These are phyloP conservation scores for Triticum monococcum DNA, from an alignment of 176 grass and related monocot species.

Conservation along the genomic window DNA sequence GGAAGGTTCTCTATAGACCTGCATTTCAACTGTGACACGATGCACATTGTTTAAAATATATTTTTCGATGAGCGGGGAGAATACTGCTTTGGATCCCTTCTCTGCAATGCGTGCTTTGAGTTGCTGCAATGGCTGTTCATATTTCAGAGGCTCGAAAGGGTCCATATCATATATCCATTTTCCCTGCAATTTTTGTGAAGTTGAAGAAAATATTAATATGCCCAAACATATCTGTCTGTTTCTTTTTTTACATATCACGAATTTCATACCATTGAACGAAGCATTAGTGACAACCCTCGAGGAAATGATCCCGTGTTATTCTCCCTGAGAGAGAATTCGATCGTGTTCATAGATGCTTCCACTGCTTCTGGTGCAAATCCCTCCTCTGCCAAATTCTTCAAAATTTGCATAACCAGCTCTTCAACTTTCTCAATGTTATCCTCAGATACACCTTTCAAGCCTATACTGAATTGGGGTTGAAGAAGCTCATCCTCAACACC, in stretches of 20 bases:
- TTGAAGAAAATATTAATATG: conserved; percentile 32
- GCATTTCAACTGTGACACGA: conserved; percentile 91
- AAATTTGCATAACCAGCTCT: conserved; percentile 76
- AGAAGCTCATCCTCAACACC: conserved; percentile 97
- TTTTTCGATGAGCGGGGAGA: conserved; percentile 80
- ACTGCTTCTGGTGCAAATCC: conserved; percentile 94
- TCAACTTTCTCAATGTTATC: conserved; percentile 80
- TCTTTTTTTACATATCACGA: conserved; percentile 2
- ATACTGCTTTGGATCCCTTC: conserved; percentile 90
- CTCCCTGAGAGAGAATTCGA: conserved; percentile 92
- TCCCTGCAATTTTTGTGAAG: conserved; percentile 54
- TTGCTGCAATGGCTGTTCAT: conserved; percentile 78
- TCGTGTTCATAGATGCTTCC: conserved; percentile 97
- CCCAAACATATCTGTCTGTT: not conserved
- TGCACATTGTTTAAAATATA: conserved; percentile 87
- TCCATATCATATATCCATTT: conserved; percentile 99
- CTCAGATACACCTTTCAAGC: conserved; percentile 86
- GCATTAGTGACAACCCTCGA: conserved; percentile 94
- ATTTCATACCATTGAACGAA: conserved; percentile 79
- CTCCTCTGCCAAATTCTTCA: conserved; percentile 71
- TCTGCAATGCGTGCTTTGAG: conserved; percentile 82
- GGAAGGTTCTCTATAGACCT: conserved; percentile 43
- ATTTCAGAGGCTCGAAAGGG: conserved; percentile 97
- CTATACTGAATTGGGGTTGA: conserved; percentile 94
- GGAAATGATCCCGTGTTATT: conserved; percentile 97